These are phyloP conservation scores for Plantago lanceolata DNA, from an alignment of 305 asterid genomes.

Conservation along the genomic window DNA sequence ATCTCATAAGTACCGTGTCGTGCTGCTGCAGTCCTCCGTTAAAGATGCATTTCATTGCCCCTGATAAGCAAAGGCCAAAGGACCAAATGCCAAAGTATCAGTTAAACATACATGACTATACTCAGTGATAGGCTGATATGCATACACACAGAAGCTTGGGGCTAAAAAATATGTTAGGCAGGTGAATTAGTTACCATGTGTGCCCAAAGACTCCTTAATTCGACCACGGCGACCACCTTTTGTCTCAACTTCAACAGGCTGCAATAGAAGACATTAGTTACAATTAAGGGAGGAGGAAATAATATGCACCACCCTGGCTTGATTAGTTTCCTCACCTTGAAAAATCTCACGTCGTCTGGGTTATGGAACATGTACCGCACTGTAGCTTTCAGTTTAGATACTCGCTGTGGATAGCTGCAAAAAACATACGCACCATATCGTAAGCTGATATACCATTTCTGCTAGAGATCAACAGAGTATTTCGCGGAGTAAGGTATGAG, in stretches of 20 bases:
- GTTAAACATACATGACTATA: too few species aligned
- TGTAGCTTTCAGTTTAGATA: constrained; percentile 85
- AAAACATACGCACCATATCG: constrained; percentile 10
- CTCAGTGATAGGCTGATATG: too few species aligned
- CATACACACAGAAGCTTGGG: too few species aligned
- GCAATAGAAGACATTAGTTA: constrained; percentile 29
- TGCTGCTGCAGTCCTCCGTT: too few species aligned
- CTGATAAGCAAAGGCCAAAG: too few species aligned
- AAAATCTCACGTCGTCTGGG: constrained; percentile 97
- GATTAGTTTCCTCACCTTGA: constrained; percentile 55
- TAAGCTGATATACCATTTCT: constrained; percentile 11
- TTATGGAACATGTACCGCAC: constrained; percentile 91
- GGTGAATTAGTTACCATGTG: too few species aligned
- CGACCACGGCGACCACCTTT: constrained; percentile 96
- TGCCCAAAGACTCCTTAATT: constrained; percentile 91
- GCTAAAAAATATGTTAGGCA: too few species aligned
- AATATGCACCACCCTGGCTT: background rate
- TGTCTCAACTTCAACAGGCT: constrained; percentile 94
- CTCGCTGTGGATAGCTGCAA: constrained; percentile 95
- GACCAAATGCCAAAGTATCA: too few species aligned
- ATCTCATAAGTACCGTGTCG: too few species aligned
- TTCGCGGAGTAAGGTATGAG: too few species aligned
- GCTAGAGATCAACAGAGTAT: too few species aligned
- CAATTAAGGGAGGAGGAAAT: constrained; percentile 7
- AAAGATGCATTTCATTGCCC: too few species aligned